phyloP scores from a whole-genome alignment of 2,329 filamentous ascomycete genomes.

The Cladophialophora psammophila region DNA sequence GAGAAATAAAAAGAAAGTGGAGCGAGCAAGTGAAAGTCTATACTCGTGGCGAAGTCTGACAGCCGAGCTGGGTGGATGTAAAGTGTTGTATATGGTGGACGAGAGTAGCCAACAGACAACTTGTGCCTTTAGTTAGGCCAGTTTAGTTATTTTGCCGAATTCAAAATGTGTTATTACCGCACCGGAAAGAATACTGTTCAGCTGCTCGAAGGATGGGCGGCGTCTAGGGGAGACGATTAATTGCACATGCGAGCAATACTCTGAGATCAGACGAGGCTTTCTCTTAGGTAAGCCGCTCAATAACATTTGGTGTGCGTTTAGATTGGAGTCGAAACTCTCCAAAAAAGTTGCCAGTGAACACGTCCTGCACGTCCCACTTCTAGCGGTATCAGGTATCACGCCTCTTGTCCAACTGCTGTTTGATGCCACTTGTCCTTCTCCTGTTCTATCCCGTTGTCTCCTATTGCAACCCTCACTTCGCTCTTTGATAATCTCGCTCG shows the following conservation, averaged over 20 bases:
- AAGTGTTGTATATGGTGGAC: slow-evolving; percentile 18
- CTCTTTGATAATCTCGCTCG: background rate
- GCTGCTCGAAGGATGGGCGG: background rate
- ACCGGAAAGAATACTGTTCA: background rate
- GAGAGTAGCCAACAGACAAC: background rate
- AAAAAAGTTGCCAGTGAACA: slow-evolving; percentile 13
- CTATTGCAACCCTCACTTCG: background rate
- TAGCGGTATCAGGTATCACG: slow-evolving; percentile 1
- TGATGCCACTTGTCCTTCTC: slow-evolving; percentile 22
- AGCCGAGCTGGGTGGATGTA: background rate
- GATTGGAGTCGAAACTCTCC: slow-evolving; percentile 4
- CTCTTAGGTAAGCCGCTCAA: slow-evolving; percentile 2
- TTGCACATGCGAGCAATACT: too few relatives aligned
- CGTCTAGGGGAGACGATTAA: background rate
- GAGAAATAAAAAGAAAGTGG: background rate
- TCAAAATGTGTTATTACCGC: slow-evolving; percentile 20
- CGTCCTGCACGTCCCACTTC: slow-evolving; percentile 9
- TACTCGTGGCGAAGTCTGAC: background rate
- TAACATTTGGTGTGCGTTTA: background rate
- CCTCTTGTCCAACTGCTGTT: slow-evolving; percentile 12
- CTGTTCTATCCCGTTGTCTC: background rate
- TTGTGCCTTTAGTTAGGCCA: slow-evolving; percentile 1
- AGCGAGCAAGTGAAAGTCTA: background rate
- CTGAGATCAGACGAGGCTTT: background rate
- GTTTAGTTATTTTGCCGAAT: slow-evolving; percentile 12